A percentile compares a stretch with the other conserved stretches of the same genome.
phyloP scores from a whole-genome alignment of 2,329 filamentous ascomycete species.

The Colletotrichum paranaense region DNA sequence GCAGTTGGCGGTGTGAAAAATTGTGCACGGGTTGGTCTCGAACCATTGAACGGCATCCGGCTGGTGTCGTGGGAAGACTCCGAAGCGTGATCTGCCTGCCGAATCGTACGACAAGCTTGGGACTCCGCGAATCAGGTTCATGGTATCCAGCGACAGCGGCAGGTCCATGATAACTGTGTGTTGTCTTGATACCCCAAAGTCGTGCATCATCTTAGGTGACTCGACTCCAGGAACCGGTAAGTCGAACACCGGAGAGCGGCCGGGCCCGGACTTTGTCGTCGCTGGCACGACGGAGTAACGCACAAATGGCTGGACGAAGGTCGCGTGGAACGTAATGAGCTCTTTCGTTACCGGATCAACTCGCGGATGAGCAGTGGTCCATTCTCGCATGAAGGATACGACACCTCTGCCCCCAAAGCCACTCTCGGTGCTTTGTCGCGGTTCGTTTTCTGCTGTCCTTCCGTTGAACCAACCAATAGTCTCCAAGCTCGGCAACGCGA shows the following conservation, averaged over 20 bases:
- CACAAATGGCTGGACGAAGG: slow-evolving; percentile 73
- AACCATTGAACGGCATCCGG: slow-evolving; percentile 73
- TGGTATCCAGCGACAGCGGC: slow-evolving; percentile 72
- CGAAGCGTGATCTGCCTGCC: slow-evolving; percentile 69
- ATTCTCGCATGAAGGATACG: slow-evolving; percentile 74
- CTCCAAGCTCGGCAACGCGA: slow-evolving; percentile 71
- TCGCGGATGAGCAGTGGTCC: slow-evolving; percentile 77
- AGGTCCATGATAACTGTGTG: slow-evolving; percentile 78
- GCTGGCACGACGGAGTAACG: slow-evolving; percentile 66
- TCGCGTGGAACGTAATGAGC: slow-evolving; percentile 75
- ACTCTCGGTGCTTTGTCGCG: slow-evolving; percentile 39
- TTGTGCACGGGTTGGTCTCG: slow-evolving; percentile 74
- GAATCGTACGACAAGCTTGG: slow-evolving; percentile 71
- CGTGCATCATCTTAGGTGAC: slow-evolving; percentile 80
- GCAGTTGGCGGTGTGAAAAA: slow-evolving; percentile 78
- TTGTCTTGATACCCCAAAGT: slow-evolving; percentile 73
- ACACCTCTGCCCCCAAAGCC: slow-evolving; percentile 67
- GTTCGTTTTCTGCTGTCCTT: slow-evolving; percentile 62
- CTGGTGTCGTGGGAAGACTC: slow-evolving; percentile 72
- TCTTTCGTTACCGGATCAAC: slow-evolving; percentile 74
- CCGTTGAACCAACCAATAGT: slow-evolving; percentile 80
- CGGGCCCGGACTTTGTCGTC: not conserved
- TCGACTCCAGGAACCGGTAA: slow-evolving; percentile 69
- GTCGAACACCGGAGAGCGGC: slow-evolving; percentile 54
- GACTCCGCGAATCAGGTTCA: slow-evolving; percentile 67